phyloP scores from a whole-genome alignment of 768 basidiomycete species.

The Tricholoma bakamatsutake region DNA sequence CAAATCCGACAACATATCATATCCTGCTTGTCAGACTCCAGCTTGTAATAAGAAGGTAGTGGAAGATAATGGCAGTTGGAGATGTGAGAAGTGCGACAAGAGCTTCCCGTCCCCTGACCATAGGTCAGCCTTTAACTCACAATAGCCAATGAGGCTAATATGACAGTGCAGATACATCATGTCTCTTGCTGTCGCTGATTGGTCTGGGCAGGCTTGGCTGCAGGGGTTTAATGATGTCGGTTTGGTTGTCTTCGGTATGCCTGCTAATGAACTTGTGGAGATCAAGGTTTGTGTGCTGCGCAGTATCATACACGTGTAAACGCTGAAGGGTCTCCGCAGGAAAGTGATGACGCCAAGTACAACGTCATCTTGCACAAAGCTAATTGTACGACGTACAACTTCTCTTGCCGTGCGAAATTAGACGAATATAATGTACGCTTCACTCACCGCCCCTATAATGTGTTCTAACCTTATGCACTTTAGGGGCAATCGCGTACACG shows the following conservation, averaged over 20 bases:
- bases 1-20: constrained; percentile 74
- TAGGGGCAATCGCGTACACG: constrained; percentile 81
- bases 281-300: constrained; percentile 49
- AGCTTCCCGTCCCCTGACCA: constrained; percentile 66
- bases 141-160: not conserved
- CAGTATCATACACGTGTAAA: not conserved
- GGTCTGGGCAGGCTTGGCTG: constrained; percentile 86
- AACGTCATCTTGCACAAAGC: constrained; percentile 56
- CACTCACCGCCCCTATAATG: not conserved
- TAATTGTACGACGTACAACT: constrained; percentile 68
- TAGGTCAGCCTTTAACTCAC: constrained; percentile 47
- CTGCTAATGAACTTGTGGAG: constrained; percentile 72
- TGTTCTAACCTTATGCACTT: not conserved
- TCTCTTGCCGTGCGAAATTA: constrained; percentile 80
- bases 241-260: constrained; percentile 63
- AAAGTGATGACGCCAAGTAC: constrained; percentile 53
- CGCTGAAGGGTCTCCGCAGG: constrained; percentile 29
- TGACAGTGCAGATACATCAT: constrained; percentile 60
- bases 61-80: constrained; percentile 65
- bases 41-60: constrained; percentile 89
- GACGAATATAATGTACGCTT: constrained; percentile 76
- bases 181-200: constrained; percentile 83
- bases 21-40: constrained; percentile 80
- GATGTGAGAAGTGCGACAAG: constrained; percentile 89
- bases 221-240: constrained; percentile 96